phyloP scores from a whole-genome alignment of 257 asterid genomes.

The Capsicum baccatum region DNA sequence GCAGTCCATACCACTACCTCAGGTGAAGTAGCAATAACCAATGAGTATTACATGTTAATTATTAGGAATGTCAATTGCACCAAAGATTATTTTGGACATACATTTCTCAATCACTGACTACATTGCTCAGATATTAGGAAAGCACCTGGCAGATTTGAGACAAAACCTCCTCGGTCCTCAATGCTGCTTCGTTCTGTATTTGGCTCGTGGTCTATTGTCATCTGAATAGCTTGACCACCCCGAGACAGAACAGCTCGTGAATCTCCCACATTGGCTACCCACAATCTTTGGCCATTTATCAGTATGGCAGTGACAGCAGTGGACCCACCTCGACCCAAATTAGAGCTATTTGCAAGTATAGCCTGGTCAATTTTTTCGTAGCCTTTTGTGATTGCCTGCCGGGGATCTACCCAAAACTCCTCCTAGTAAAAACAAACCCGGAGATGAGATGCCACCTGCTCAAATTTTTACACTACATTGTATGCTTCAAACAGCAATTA shows the following conservation, averaged over 20 bases:
- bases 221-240: constrained; percentile 50
- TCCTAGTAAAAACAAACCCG: constrained; percentile 35
- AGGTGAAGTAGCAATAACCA: not conserved
- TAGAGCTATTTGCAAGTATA: constrained; percentile 46
- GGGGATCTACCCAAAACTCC: constrained; percentile 48
- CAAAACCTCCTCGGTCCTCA: constrained; percentile 56
- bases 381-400: constrained; percentile 43
- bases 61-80: not conserved
- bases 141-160: constrained; percentile 55
- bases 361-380: constrained; percentile 49
- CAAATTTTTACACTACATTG: not conserved
- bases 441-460: constrained; percentile 9
- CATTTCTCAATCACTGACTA: constrained; percentile 16
- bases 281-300: constrained; percentile 43
- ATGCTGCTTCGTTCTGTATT: constrained; percentile 52
- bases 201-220: constrained; percentile 58
- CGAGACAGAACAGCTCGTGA: constrained; percentile 55
- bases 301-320: constrained; percentile 59
- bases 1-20: too few species aligned
- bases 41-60: constrained; percentile 26
- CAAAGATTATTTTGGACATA: constrained; percentile 5
- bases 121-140: constrained; percentile 26
- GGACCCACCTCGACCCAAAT: constrained; percentile 54
- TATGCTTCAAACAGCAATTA: constrained; percentile 22
- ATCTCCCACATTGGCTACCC: constrained; percentile 59